Base-by-base conservation (phyloP, 163 green algal species). In the Scenedesmus sp. region DNA sequence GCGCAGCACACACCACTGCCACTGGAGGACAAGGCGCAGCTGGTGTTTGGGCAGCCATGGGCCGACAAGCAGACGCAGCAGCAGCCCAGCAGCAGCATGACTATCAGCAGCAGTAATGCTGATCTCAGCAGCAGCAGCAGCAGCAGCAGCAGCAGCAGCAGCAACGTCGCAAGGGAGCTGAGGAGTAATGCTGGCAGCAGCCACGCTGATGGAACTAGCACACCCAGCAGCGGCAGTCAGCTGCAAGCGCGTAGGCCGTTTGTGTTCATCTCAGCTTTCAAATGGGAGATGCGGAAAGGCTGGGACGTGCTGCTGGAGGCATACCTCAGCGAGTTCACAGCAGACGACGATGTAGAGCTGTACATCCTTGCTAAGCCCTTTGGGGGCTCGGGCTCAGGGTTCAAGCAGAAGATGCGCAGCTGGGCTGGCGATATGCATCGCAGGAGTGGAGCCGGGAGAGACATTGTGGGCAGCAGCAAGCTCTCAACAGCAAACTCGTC, bases 261-360 rank as follows among this genome's bases (percentile, higher is more conserved):
- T 82, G 59, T 84, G 46, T 94, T 96, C 86, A n/a, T 96, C 82
- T 92, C 76, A 46, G 90, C 89, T 9, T 96, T 96, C 91, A 95
- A 95, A 79, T 96, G 94, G 93, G 93, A 95, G 90, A 77, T 90
- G 70, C 92, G 94, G 56, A 91, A 91, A 95, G 97, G 94, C 64
- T 98, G 96, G 97, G 96, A 98, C 85, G 93, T 99, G 54, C 95
- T 99, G 86, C 92, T 99, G 62, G 46, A 92, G 12, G 97, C 97
- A 0, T 99, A 96, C 93, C 92, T 98, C 16, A 57, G 86, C 0
- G 95, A 96, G 70, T 99, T 98, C 87, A 90, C 86, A 34, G 55
- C 82, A 56, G 84, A 84, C 3, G 85, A 91, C 85, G 86, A 93
- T 15, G 90, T 93, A 5, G 90, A 93, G n/a, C 87, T 85, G 0